Conservation (phyloP, 2,329 filamentous ascomycete species). For the Claviceps capensis region DNA sequence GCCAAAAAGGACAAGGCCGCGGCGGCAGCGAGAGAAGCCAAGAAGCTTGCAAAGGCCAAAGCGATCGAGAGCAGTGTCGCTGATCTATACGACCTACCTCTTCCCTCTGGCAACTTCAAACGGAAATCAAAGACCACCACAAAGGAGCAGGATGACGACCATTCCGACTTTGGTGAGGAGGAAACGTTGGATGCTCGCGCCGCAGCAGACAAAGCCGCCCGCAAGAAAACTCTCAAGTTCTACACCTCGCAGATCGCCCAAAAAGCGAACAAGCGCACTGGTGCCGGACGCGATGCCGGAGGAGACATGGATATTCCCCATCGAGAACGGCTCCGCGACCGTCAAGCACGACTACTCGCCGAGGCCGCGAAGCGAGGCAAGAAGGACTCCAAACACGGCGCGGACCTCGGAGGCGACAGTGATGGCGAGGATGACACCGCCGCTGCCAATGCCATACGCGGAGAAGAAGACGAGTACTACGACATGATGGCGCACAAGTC, state of each 20-base stretch:
- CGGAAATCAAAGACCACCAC: conserved; percentile 18
- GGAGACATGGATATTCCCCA: conserved; percentile 78
- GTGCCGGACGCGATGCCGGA: conserved; percentile 58
- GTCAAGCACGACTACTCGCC: conserved; percentile 73
- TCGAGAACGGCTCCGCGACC: conserved; percentile 74
- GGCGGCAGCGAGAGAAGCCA: conserved; percentile 24
- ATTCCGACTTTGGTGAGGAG: conserved; percentile 92
- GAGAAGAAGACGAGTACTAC: conserved; percentile 69
- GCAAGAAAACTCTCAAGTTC: conserved; percentile 88
- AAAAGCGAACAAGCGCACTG: conserved; percentile 75
- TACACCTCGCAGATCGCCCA: conserved; percentile 97
- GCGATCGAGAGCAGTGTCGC: conserved; percentile 58
- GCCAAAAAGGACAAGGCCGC: conserved; percentile 22
- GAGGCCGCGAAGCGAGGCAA: conserved; percentile 76
- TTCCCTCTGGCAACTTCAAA: conserved; percentile 33
- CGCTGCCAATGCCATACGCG: conserved; percentile 36
- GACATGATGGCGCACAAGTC: conserved; percentile 64
- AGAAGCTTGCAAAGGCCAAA: conserved; percentile 35
- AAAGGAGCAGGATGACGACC: conserved; percentile 37
- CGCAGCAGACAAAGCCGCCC: conserved; percentile 72
- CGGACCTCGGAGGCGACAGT: conserved; percentile 54
- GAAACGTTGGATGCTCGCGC: conserved; percentile 62
- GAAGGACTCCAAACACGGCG: conserved; percentile 46
- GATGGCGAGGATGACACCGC: conserved; percentile 50
- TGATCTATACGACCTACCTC: conserved; percentile 50